phyloP scores from a whole-genome alignment of 345 rosid genomes.

The Lepidium africanum region DNA sequence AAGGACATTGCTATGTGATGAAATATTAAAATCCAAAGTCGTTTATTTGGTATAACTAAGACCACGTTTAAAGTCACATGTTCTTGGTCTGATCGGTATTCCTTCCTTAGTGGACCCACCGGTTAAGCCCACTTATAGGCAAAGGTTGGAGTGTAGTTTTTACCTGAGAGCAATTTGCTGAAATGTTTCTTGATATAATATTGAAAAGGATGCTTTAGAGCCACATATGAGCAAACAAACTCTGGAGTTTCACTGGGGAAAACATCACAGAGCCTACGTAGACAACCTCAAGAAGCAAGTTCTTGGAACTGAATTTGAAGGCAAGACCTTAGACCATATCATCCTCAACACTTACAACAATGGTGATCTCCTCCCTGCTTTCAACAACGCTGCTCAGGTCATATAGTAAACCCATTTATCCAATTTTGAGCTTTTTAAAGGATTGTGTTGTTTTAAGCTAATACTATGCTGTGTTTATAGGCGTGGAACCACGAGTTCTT shows the following conservation, averaged over 20 bases:
- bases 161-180: background rate
- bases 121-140: background rate
- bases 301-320: conserved; percentile 62
- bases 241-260: conserved; percentile 89
- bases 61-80: background rate
- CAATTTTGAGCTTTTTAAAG: background rate
- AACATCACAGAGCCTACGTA: conserved; percentile 85
- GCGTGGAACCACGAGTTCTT: conserved; percentile 96
- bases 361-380: conserved; percentile 77
- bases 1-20: background rate
- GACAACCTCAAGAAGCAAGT: conserved; percentile 84
- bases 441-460: background rate
- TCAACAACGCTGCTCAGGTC: conserved; percentile 95
- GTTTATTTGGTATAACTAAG: background rate
- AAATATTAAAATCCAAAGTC: background rate
- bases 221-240: conserved; percentile 88
- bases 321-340: conserved; percentile 55
- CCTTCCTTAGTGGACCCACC: background rate
- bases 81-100: background rate
- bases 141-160: background rate
- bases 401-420: background rate
- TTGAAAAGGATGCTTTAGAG: conserved; percentile 67
- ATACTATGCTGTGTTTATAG: conserved; percentile 29
- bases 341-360: conserved; percentile 48
- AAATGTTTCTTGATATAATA: background rate